phyloP scores from a whole-genome alignment of 352 stramenopile species.

The Phytophthora capsici region DNA sequence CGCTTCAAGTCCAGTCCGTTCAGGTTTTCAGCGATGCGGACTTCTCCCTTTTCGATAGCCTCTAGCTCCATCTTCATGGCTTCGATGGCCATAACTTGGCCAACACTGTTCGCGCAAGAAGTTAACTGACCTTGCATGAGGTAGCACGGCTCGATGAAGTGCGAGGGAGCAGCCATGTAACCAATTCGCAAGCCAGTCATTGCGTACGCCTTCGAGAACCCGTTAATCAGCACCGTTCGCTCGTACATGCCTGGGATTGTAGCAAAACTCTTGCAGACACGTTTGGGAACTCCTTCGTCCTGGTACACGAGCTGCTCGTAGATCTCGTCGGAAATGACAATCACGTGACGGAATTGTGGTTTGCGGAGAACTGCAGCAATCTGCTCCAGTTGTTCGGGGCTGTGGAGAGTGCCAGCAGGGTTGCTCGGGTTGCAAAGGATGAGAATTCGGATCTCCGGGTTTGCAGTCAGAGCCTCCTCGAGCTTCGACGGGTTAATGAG shows the following conservation, averaged over 20 bases:
- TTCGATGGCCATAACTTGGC: conserved; percentile 91
- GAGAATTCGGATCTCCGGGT: conserved; percentile 82
- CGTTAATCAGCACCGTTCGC: conserved; percentile 95
- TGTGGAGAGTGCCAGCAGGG: conserved; percentile 90
- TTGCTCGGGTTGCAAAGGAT: conserved; percentile 98
- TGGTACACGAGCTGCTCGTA: conserved; percentile 96
- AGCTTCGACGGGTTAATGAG: conserved; percentile 89
- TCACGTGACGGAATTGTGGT: conserved; percentile 71
- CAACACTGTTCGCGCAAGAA: conserved; percentile 92
- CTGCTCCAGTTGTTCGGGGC: conserved; percentile 49
- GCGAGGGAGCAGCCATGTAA: conserved; percentile 82
- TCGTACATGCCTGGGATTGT: conserved; percentile 84
- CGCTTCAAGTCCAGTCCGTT: conserved; percentile 84
- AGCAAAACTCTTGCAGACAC: conserved; percentile 72
- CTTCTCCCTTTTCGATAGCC: conserved; percentile 37
- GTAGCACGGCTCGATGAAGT: conserved; percentile 85
- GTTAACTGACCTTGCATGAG: conserved; percentile 97
- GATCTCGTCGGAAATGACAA: conserved; percentile 96
- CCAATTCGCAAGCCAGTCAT: conserved; percentile 96
- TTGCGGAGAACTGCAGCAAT: conserved; percentile 64
- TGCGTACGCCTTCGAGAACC: conserved; percentile 96
- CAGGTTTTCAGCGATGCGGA: conserved; percentile 61
- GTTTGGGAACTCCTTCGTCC: conserved; percentile 55
- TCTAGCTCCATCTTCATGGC: conserved; percentile 88
- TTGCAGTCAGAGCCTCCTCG: conserved; percentile 67